These are phyloP conservation scores for Malus hybrid DNA, from an alignment of 331 rosid genomes.

Conservation along the genomic window DNA sequence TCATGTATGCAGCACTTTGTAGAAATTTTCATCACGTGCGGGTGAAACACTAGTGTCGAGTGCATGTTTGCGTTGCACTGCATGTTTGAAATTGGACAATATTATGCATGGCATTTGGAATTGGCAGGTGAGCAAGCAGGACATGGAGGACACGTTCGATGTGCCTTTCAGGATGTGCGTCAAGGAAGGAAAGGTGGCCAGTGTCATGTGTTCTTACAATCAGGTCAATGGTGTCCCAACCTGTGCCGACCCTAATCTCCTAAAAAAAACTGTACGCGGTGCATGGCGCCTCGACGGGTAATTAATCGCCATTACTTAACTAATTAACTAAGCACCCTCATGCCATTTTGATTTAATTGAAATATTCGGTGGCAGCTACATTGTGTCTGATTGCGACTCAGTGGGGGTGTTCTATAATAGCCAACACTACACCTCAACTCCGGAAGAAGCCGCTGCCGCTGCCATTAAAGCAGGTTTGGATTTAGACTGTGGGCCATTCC, in stretches of 20 bases:
- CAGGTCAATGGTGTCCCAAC: conserved; percentile 94
- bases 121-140: conserved; percentile 77
- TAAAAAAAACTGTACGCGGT: conserved; percentile 56
- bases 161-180: conserved; percentile 90
- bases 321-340: too few relatives aligned
- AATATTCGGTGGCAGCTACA: conserved; percentile 38
- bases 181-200: conserved; percentile 76
- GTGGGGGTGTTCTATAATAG: conserved; percentile 53
- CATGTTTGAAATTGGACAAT: too few relatives aligned
- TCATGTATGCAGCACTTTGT: too few relatives aligned
- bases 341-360: too few relatives aligned
- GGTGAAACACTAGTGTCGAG: too few relatives aligned
- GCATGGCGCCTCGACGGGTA: conserved; percentile 82
- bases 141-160: conserved; percentile 72
- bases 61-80: too few relatives aligned
- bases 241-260: conserved; percentile 83
- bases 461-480: conserved; percentile 96
- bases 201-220: conserved; percentile 89
- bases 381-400: conserved; percentile 88
- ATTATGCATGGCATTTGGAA: background rate
- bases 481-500: conserved; percentile 78
- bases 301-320: background rate
- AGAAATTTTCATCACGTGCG: too few relatives aligned
- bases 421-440: conserved; percentile 74
- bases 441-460: conserved; percentile 83